Evolutionary conservation across 2,329 filamentous ascomycete genomes (phyloP), one percentile per base, ranked within the genome.

Genomic region (Aspergillus jensenii): DNA sequence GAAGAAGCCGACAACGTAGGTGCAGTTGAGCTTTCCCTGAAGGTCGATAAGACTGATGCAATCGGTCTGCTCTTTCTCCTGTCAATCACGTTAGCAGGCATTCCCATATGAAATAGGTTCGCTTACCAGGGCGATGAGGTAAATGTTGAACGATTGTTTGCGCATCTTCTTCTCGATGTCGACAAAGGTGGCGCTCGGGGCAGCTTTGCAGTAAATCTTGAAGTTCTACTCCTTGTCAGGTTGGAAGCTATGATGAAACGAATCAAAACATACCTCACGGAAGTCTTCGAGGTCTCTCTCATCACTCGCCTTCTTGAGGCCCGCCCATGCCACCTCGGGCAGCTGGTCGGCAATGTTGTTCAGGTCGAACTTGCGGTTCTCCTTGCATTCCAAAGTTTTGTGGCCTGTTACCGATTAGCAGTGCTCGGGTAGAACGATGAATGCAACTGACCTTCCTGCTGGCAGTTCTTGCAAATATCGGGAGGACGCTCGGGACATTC

Each of bases 141-240:
- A 81, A 60, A 84, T 65, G 5, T 75, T 78, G 52, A 79, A 71
- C 1, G 71, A 68, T 4, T 82, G 78, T 6, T 74, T 70, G 9
- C 82, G 81, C 61, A 85, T 77, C 49, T 78, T 78, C 19, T 73
- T 71, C 64, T 85, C 83, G 9, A 85, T 77, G 2, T 78, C 77
- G 11, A 69, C 71, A 56, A 78, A 84, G 58, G 69, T 79, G 54
- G 76, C 79, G 60, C 70, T 57, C 2, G 77, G 77, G 27, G 71
- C 72, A 2, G 79, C 77, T 58, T 84, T 82, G 59, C 76, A 76
- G 59, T 84, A 84, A 3, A 82, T 71, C 60, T 78, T 77, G 44
- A 86, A 64, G 4, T 74, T 76, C 74, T 81, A 52, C 25, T 37
- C 21, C 7, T 23, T 61, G 51, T 62, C 51, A 67, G 41, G 15